A percentile compares a stretch with the other conserved stretches of the same genome.
These are phyloP conservation scores for Talaromyces rugulosus DNA, from an alignment of 2,329 filamentous ascomycete species.

Conservation along the genomic window DNA sequence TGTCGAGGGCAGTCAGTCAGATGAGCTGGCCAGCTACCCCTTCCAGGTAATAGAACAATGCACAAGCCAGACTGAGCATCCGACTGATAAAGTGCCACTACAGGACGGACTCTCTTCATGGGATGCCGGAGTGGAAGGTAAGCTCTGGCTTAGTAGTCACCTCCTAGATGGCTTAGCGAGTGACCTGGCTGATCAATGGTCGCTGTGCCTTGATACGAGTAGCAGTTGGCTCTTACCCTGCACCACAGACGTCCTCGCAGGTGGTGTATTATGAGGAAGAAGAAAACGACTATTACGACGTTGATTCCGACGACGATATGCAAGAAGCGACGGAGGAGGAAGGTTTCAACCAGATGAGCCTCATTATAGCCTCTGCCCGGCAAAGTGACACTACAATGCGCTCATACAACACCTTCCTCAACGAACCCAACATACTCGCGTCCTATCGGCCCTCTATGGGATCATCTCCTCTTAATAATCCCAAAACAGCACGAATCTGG, in stretches of 20 bases:
- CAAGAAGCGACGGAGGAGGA: slow-evolving; percentile 35
- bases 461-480: slow-evolving; percentile 72
- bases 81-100: not conserved
- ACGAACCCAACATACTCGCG: slow-evolving; percentile 51
- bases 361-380: slow-evolving; percentile 42
- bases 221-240: slow-evolving; percentile 4
- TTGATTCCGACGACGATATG: slow-evolving; percentile 58
- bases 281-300: slow-evolving; percentile 59
- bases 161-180: slow-evolving; percentile 6
- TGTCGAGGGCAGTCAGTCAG: not conserved
- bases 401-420: slow-evolving; percentile 46
- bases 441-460: slow-evolving; percentile 63
- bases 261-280: slow-evolving; percentile 37
- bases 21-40: not conserved
- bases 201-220: slow-evolving; percentile 1
- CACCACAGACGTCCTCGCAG: slow-evolving; percentile 2
- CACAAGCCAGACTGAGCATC: not conserved
- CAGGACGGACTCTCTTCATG: slow-evolving; percentile 6
- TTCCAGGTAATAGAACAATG: not conserved
- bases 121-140: slow-evolving; percentile 13
- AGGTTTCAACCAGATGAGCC: slow-evolving; percentile 36
- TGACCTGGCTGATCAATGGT: slow-evolving; percentile 13
- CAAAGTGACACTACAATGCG: slow-evolving; percentile 45
- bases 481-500: slow-evolving; percentile 76
- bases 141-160: slow-evolving; percentile 5